Evolutionary conservation across 805 yeast species (phyloP).

Genomic region (Ogataea philodendri): DNA sequence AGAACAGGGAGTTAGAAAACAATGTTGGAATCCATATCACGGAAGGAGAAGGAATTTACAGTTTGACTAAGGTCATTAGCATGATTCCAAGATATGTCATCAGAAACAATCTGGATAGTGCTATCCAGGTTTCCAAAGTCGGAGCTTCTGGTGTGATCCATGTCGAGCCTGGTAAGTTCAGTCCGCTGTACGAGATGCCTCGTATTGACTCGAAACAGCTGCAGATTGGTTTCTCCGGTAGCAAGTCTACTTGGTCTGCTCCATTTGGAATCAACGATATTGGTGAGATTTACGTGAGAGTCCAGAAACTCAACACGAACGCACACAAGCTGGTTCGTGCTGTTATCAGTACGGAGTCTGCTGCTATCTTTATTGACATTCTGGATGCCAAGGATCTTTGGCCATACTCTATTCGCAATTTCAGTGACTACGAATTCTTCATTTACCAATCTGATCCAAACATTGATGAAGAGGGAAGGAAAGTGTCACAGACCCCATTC

Average conservation of each 20-base stretch:
- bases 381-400: slow-evolving; percentile 72
- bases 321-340: slow-evolving; percentile 72
- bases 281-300: slow-evolving; percentile 76
- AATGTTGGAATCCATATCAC: slow-evolving; percentile 70
- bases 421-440: slow-evolving; percentile 80
- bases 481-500: slow-evolving; percentile 53
- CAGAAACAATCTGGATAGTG: slow-evolving; percentile 55
- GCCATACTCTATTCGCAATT: slow-evolving; percentile 93
- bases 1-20: slow-evolving; percentile 55
- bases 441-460: slow-evolving; percentile 84
- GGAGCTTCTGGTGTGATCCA: slow-evolving; percentile 55
- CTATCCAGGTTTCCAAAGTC: slow-evolving; percentile 61
- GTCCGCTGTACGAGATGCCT: slow-evolving; percentile 66
- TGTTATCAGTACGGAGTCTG: slow-evolving; percentile 73
- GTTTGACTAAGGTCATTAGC: slow-evolving; percentile 71
- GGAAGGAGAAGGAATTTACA: slow-evolving; percentile 86
- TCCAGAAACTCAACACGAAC: slow-evolving; percentile 52
- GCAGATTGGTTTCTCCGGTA: slow-evolving; percentile 54
- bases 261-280: slow-evolving; percentile 82
- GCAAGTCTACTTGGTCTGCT: slow-evolving; percentile 73
- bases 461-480: slow-evolving; percentile 62
- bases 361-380: slow-evolving; percentile 75
- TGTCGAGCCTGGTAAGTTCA: slow-evolving; percentile 45
- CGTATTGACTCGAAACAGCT: slow-evolving; percentile 58
- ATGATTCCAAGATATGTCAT: slow-evolving; percentile 81